These are phyloP conservation scores for Citrullus mucosospermus DNA, from an alignment of 306 rosid genomes.

Conservation along the genomic window DNA sequence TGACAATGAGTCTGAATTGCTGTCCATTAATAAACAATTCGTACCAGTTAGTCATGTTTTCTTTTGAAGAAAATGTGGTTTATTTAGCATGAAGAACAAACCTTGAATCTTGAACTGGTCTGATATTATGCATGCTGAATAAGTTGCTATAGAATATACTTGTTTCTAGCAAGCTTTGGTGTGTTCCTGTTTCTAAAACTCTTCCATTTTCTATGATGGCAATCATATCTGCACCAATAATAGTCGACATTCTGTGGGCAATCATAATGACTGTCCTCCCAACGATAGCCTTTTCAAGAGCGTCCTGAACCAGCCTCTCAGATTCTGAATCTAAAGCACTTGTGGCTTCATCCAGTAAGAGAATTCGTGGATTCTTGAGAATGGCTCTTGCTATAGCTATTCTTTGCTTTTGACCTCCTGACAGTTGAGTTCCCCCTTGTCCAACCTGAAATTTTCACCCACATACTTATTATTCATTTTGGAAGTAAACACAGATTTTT, in stretches of 20 bases:
- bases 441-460: conserved; percentile 39
- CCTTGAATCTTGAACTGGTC: conserved; percentile 39
- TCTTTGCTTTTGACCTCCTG: conserved; percentile 92
- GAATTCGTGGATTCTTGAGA: conserved; percentile 70
- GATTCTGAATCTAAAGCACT: conserved; percentile 90
- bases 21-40: conserved; percentile 24
- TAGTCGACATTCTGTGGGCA: conserved; percentile 78
- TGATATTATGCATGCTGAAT: conserved; percentile 58
- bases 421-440: conserved; percentile 73
- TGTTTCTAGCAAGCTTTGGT: conserved; percentile 46
- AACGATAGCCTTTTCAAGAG: conserved; percentile 67
- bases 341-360: conserved; percentile 82
- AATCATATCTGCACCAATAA: conserved; percentile 69
- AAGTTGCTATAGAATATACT: conserved; percentile 49
- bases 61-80: background rate
- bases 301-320: conserved; percentile 70
- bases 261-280: conserved; percentile 72
- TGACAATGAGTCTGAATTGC: conserved; percentile 26
- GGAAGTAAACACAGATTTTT: background rate
- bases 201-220: conserved; percentile 65
- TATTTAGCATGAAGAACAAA: conserved; percentile 10
- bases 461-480: background rate
- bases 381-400: conserved; percentile 84
- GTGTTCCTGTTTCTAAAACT: conserved; percentile 62
- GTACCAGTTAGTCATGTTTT: conserved; percentile 15